Conservation (phyloP, 768 basidiomycete genomes). For the Auriscalpium microsporum region DNA sequence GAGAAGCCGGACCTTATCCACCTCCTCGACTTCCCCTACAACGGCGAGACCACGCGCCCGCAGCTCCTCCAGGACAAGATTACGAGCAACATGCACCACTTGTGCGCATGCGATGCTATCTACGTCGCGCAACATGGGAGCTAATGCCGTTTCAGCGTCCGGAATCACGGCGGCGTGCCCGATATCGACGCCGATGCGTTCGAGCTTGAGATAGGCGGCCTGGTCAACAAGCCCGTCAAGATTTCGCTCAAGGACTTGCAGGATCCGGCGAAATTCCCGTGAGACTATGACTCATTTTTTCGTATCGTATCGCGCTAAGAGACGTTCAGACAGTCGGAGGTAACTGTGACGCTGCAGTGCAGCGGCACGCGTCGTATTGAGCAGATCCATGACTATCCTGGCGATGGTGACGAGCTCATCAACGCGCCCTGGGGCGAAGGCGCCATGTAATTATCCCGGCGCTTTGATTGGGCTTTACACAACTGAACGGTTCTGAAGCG, state of each 20-base stretch:
- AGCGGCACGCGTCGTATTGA: slow-evolving; percentile 45
- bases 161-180: slow-evolving; percentile 47
- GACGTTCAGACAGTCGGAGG: slow-evolving; percentile 32
- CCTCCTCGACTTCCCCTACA: slow-evolving; percentile 48
- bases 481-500: slow-evolving; percentile 22
- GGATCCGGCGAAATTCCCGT: slow-evolving; percentile 41
- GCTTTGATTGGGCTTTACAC: not conserved
- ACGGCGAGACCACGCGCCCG: slow-evolving; percentile 40
- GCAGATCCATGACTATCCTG: slow-evolving; percentile 44
- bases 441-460: slow-evolving; percentile 33
- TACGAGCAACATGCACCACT: slow-evolving; percentile 42
- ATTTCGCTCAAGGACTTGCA: slow-evolving; percentile 40
- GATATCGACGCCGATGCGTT: slow-evolving; percentile 38
- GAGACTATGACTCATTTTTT: not conserved
- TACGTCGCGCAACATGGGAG: not conserved
- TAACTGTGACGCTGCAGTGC: slow-evolving; percentile 48
- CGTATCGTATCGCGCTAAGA: not conserved
- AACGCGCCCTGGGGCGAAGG: slow-evolving; percentile 45
- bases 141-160: slow-evolving; percentile 27
- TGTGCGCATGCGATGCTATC: slow-evolving; percentile 27
- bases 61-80: slow-evolving; percentile 37
- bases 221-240: slow-evolving; percentile 38
- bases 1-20: slow-evolving; percentile 46
- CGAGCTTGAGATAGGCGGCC: slow-evolving; percentile 43
- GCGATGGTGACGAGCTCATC: slow-evolving; percentile 46